These are phyloP conservation scores for Citrullus colocynthis DNA, from an alignment of 306 rosid genomes.

Conservation along the genomic window DNA sequence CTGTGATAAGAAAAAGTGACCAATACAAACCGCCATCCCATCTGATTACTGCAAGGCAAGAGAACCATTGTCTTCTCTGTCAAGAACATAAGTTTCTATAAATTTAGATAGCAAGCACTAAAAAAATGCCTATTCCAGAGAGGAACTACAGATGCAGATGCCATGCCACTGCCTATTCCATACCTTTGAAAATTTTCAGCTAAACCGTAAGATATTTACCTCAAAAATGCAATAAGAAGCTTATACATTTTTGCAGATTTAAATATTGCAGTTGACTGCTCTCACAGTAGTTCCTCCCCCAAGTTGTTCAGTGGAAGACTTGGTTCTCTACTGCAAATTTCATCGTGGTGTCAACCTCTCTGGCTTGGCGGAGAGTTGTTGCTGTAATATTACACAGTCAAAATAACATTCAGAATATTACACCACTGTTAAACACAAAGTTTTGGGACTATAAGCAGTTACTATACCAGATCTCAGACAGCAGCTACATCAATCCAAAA, in stretches of 20 bases:
- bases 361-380: constrained; percentile 28
- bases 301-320: constrained; percentile 9
- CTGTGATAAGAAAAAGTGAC: background rate
- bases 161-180: background rate
- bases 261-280: background rate
- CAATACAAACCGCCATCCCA: background rate
- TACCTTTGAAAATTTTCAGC: background rate
- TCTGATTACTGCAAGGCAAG: background rate
- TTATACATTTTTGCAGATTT: background rate
- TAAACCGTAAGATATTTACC: constrained; percentile 2
- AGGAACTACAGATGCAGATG: constrained; percentile 2
- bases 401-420: constrained; percentile 6
- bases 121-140: background rate
- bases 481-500: background rate
- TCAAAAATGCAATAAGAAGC: background rate
- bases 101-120: background rate
- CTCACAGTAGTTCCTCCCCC: constrained; percentile 5
- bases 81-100: background rate
- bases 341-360: constrained; percentile 22
- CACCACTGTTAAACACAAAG: background rate
- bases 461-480: background rate
- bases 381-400: constrained; percentile 22
- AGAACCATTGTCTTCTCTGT: background rate
- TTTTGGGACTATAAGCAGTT: background rate
- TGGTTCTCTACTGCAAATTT: constrained; percentile 4